phyloP scores from a whole-genome alignment of 352 stramenopile genomes.

The Globisporangium splendens region DNA sequence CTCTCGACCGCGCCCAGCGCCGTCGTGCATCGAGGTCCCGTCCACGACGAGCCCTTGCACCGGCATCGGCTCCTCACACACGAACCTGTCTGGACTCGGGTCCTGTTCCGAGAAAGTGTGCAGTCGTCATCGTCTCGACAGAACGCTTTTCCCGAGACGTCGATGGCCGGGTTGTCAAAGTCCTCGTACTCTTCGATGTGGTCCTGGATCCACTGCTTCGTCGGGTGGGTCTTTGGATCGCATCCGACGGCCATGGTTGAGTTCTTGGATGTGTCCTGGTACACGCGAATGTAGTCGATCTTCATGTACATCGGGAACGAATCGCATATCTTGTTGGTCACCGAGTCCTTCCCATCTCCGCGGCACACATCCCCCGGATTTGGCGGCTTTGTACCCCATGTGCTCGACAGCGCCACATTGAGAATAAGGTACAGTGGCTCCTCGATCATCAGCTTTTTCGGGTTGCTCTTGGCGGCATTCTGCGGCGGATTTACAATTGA shows the following conservation, averaged over 20 bases:
- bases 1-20: constrained; percentile 15
- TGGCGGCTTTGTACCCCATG: constrained; percentile 27
- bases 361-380: constrained; percentile 17
- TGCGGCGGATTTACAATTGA: constrained; percentile 35
- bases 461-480: constrained; percentile 30
- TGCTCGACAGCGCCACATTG: constrained; percentile 90
- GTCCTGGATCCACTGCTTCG: constrained; percentile 57
- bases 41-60: constrained; percentile 35
- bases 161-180: constrained; percentile 35
- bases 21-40: constrained; percentile 5
- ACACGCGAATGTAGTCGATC: constrained; percentile 87
- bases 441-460: constrained; percentile 81
- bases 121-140: constrained; percentile 49
- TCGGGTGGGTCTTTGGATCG: constrained; percentile 47
- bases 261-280: constrained; percentile 50
- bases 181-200: constrained; percentile 53
- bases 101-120: constrained; percentile 24
- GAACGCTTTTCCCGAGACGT: constrained; percentile 41
- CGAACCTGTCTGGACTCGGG: constrained; percentile 24
- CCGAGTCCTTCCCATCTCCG: constrained; percentile 20
- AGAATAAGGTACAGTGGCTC: constrained; percentile 92
- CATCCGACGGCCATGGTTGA: constrained; percentile 47
- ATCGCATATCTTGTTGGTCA: constrained; percentile 49
- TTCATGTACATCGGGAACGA: constrained; percentile 52
- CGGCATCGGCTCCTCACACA: constrained; percentile 31